phyloP scores from a whole-genome alignment of 345 rosid genomes.

The Salix udensis region DNA sequence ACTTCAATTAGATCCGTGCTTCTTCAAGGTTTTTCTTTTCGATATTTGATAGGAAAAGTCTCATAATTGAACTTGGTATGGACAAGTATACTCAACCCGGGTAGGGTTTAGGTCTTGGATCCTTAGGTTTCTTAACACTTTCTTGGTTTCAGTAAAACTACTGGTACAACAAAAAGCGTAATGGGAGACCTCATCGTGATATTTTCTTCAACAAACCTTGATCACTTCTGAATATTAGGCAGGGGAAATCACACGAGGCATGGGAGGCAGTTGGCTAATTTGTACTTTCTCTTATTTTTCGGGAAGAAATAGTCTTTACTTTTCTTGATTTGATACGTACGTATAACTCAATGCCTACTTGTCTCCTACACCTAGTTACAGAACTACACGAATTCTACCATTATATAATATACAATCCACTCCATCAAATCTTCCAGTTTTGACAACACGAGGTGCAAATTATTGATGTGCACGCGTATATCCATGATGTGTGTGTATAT shows the following conservation, averaged over 20 bases:
- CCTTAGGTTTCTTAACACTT: neutral
- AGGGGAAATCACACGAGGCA: neutral
- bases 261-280: neutral
- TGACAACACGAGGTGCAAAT: neutral
- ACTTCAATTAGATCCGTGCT: neutral
- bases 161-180: neutral
- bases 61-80: too few species aligned
- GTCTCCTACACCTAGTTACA: neutral
- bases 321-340: neutral
- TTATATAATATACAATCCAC: neutral
- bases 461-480: neutral
- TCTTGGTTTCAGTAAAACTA: neutral
- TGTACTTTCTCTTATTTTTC: neutral
- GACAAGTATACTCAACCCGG: neutral
- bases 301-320: neutral
- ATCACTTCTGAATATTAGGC: neutral
- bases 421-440: neutral
- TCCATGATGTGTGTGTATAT: neutral
- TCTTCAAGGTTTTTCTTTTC: neutral
- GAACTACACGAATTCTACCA: neutral
- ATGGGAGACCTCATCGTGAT: neutral
- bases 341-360: neutral
- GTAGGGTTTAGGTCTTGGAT: neutral
- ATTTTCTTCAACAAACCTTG: neutral
- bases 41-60: too few species aligned